Evolutionary conservation across 2,329 filamentous ascomycete species (phyloP), one percentile per base, ranked within the genome.

Genomic region (Tothia fuscella): DNA sequence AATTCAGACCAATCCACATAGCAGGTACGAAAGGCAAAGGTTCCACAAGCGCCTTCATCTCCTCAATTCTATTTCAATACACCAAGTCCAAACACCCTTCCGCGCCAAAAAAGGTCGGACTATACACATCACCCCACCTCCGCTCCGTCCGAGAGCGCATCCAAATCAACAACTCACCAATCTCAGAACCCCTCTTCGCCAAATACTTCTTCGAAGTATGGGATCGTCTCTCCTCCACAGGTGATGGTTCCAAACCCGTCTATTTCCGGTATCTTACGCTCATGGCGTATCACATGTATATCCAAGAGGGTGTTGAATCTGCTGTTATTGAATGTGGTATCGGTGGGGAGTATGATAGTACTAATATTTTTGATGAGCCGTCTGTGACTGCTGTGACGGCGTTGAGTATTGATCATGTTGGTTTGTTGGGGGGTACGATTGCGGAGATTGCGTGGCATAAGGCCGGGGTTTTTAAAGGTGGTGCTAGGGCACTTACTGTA

Each of bases 21-120:
- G 84, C 89, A 1, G 89, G 89, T 10, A 95, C 88, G 4, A 96
- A 95, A 59, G 89, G 89, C 46, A 96, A 95, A 60, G 88, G 88
- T 30, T 91, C 84, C 2, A 87, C 86, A 1, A 85, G 82, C 49
- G 82, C 88, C 7, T 89, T 88, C 57, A 74, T 86, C 16, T 85
- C 86, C 12, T 79, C 79, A 2, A 83, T 93, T 48, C 67, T 94
- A n/a, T 64, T 69, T 3, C 74, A 80, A 50, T 80, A 80, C 54
- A 52, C 65, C 53, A 24, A 37, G 24, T n/a, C 31, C n/a, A 29
- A 25, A 13, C 28, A 20, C 46, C 47, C 60, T 48, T 44, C 63
- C 47, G 46, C 59, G 58, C 17, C 61, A 10, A 39, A 61, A 59
- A 78, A 76, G 49, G 64, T 91, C 20, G 87, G 87, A 29, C 76